These are phyloP conservation scores for Kurtzmaniella cleridarum DNA, from an alignment of 805 yeast species.

Conservation along the genomic window DNA sequence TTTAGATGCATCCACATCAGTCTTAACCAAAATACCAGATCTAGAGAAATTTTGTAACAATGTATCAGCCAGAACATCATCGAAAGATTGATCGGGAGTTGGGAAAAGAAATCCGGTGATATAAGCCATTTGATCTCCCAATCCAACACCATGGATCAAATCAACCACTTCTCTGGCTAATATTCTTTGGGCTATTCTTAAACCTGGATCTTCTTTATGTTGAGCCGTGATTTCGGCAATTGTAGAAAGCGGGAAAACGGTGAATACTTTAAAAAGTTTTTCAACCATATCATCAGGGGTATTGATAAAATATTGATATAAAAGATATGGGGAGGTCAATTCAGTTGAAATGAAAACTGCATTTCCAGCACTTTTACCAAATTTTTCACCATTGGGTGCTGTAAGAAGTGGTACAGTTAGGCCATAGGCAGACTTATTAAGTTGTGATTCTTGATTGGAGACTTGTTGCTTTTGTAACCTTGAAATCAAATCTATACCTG, in stretches of 20 bases:
- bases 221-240: conserved; percentile 44
- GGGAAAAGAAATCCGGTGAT: conserved; percentile 68
- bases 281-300: conserved; percentile 72
- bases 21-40: conserved; percentile 47
- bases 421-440: conserved; percentile 46
- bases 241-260: conserved; percentile 62
- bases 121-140: conserved; percentile 60
- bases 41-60: conserved; percentile 51
- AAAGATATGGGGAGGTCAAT: conserved; percentile 73
- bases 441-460: conserved; percentile 3
- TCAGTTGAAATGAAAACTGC: conserved; percentile 79
- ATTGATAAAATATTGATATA: conserved; percentile 82
- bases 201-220: conserved; percentile 58
- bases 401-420: conserved; percentile 87
- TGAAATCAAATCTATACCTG: conserved; percentile 84
- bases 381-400: conserved; percentile 84
- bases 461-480: conserved; percentile 35
- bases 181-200: conserved; percentile 65
- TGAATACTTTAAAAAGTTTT: conserved; percentile 67
- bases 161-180: conserved; percentile 85
- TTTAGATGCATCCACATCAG: conserved; percentile 22
- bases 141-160: conserved; percentile 77
- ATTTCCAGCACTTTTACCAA: conserved; percentile 96
- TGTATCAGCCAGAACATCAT: conserved; percentile 42
- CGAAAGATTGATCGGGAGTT: conserved; percentile 43